Conservation (phyloP, 1,139 yeast genomes). For the Suhomyces terraborum region DNA sequence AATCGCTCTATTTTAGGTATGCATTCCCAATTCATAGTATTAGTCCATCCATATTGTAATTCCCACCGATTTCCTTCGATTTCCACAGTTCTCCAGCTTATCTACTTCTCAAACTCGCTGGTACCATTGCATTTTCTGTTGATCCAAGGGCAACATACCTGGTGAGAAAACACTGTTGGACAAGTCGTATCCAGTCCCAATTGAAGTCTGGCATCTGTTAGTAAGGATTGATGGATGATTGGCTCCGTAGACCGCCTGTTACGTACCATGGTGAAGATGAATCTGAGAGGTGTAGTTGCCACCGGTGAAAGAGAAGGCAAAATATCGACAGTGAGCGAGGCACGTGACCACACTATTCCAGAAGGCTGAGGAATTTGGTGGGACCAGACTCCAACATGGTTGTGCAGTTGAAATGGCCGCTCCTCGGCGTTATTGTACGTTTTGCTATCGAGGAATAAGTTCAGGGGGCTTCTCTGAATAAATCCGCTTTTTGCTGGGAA, state of each 20-base stretch:
- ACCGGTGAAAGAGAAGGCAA: slow-evolving; percentile 12
- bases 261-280: slow-evolving; percentile 17
- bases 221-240: slow-evolving; percentile 11
- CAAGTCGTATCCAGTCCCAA: slow-evolving; percentile 96
- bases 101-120: too few relatives aligned
- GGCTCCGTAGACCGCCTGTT: background rate
- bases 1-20: too few relatives aligned
- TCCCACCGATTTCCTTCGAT: too few relatives aligned
- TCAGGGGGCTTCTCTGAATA: background rate
- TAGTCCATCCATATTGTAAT: too few relatives aligned
- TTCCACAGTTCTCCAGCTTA: too few relatives aligned
- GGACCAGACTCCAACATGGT: slow-evolving; percentile 33
- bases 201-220: slow-evolving; percentile 60
- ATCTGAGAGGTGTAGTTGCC: slow-evolving; percentile 13
- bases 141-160: slow-evolving; percentile 27
- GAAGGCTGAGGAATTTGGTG: too few relatives aligned
- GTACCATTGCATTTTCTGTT: too few relatives aligned
- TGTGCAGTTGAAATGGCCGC: slow-evolving; percentile 55
- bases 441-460: background rate
- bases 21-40: too few relatives aligned
- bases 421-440: slow-evolving; percentile 57
- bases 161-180: slow-evolving; percentile 84
- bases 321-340: background rate
- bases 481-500: background rate
- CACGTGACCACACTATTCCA: slow-evolving; percentile 4